Conservation (phyloP, 805 yeast species). For the Suhomyces sp. region DNA sequence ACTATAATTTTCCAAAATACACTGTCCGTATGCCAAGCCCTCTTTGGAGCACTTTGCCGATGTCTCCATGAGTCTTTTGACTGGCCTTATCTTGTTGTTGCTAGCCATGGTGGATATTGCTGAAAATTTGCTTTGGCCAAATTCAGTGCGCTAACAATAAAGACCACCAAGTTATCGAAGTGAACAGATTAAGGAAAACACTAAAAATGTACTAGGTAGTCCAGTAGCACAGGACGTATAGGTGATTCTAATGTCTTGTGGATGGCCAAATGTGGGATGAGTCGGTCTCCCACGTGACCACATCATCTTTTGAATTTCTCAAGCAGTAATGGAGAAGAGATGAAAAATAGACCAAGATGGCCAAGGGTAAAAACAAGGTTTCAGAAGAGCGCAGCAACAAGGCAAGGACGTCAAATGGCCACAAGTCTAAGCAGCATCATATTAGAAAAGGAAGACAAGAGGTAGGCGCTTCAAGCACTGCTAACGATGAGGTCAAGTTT, state of each 20-base stretch:
- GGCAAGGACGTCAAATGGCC: conserved; percentile 50
- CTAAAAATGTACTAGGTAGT: background rate
- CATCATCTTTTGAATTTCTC: background rate
- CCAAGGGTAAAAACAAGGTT: conserved; percentile 54
- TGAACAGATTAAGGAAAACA: background rate
- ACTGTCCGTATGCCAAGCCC: conserved; percentile 52
- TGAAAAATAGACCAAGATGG: conserved; percentile 31
- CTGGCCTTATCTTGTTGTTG: conserved; percentile 37
- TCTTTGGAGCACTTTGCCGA: conserved; percentile 40
- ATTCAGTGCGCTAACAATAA: background rate
- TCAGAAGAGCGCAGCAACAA: conserved; percentile 38
- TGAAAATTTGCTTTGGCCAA: background rate
- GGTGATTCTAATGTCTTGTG: too few species aligned
- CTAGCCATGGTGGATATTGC: conserved; percentile 1
- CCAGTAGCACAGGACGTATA: background rate
- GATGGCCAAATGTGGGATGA: background rate
- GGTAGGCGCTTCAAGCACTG: conserved; percentile 14
- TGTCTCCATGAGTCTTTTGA: conserved; percentile 37
- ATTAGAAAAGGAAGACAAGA: conserved; percentile 38
- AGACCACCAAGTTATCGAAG: background rate
- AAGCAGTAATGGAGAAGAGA: background rate
- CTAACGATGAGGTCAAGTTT: conserved; percentile 39
- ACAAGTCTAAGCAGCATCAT: conserved; percentile 52
- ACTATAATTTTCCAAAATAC: conserved; percentile 49
- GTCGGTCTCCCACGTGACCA: background rate